These are phyloP conservation scores for Castanea crenata DNA, from an alignment of 306 rosid species.

Conservation along the genomic window DNA sequence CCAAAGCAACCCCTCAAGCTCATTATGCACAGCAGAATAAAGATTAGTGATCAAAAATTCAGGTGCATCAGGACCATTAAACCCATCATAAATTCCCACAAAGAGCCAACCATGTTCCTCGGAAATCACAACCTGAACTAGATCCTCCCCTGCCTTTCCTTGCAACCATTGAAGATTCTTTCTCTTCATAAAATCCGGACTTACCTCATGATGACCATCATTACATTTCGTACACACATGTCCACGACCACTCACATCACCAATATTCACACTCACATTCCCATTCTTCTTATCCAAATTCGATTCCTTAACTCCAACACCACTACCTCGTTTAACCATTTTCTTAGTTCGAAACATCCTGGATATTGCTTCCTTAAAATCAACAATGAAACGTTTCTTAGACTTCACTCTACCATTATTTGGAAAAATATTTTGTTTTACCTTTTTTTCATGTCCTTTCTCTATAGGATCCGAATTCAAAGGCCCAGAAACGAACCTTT, in stretches of 20 bases:
- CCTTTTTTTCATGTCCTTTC: conserved; percentile 27
- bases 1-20: conserved; percentile 53
- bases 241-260: conserved; percentile 32
- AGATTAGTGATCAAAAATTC: conserved; percentile 67
- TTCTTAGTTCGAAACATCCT: conserved; percentile 10
- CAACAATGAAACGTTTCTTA: conserved; percentile 29
- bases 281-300: conserved; percentile 26
- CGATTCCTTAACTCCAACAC: conserved; percentile 14
- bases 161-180: conserved; percentile 77
- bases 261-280: conserved; percentile 23
- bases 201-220: conserved; percentile 26
- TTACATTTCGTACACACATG: conserved; percentile 15
- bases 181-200: conserved; percentile 28
- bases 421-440: background rate
- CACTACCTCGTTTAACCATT: conserved; percentile 15
- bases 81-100: conserved; percentile 89
- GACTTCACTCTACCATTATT: conserved; percentile 9
- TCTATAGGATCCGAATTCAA: conserved; percentile 25
- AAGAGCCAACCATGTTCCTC: conserved; percentile 82
- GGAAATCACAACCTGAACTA: conserved; percentile 71
- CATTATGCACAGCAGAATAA: conserved; percentile 47
- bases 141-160: conserved; percentile 86
- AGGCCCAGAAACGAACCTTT: conserved; percentile 6
- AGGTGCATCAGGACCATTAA: conserved; percentile 92
- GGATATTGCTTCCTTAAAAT: conserved; percentile 36